A percentile compares a stretch with the other conserved stretches of the same genome.
Evolutionary conservation across 371 early-diverging fungal species (phyloP).

Genomic region (Parasitella parasitica): DNA sequence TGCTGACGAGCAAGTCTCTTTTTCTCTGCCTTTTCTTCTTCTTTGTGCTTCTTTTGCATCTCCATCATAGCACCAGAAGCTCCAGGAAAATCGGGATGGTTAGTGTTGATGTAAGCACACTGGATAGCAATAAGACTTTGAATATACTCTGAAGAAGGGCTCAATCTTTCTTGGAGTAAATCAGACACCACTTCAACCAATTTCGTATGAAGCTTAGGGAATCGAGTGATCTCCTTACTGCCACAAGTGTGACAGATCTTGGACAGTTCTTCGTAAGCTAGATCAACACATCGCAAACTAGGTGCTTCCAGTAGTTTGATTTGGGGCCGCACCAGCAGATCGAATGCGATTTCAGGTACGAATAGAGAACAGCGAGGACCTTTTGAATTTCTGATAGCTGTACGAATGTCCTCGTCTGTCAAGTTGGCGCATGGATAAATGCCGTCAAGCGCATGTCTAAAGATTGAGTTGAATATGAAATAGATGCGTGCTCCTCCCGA

Average conservation of each 20-base stretch:
- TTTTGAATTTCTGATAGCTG: constrained; percentile 88
- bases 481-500: constrained; percentile 90
- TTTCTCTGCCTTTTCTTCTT: constrained; percentile 37
- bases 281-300: constrained; percentile 79
- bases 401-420: constrained; percentile 81
- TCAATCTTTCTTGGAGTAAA: constrained; percentile 75
- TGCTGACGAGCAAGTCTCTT: constrained; percentile 22
- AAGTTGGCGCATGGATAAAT: constrained; percentile 79
- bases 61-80: constrained; percentile 71
- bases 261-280: constrained; percentile 87
- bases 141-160: constrained; percentile 73
- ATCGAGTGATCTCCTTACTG: constrained; percentile 67
- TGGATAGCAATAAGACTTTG: constrained; percentile 84
- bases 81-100: constrained; percentile 90
- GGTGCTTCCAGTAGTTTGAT: constrained; percentile 81
- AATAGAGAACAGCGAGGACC: constrained; percentile 87
- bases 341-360: constrained; percentile 91
- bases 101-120: constrained; percentile 90
- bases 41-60: constrained; percentile 46
- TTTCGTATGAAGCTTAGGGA: constrained; percentile 77
- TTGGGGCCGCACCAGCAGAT: constrained; percentile 82
- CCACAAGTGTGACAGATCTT: constrained; percentile 87
- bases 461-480: constrained; percentile 87
- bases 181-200: constrained; percentile 78
- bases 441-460: constrained; percentile 74